phyloP scores from a whole-genome alignment of 192 early-diverging fungal genomes.

The Coemansia sp. region DNA sequence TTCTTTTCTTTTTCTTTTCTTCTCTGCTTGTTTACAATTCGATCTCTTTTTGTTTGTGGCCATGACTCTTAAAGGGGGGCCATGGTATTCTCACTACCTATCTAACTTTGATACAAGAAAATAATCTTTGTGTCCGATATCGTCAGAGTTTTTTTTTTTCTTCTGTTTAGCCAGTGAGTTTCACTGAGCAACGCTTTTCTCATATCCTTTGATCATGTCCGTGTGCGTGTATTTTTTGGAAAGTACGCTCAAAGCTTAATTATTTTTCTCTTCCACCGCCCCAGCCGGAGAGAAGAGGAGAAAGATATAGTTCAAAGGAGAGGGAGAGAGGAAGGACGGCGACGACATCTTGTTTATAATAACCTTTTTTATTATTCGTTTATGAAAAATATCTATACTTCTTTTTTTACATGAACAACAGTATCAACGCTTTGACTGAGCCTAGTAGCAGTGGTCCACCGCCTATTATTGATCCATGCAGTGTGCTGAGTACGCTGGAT shows the following conservation, averaged over 20 bases:
- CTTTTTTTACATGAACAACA: background rate
- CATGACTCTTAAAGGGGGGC: background rate
- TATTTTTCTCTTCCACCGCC: background rate
- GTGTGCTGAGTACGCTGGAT: slow-evolving; percentile 17
- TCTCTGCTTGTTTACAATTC: slow-evolving; percentile 1
- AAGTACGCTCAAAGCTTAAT: background rate
- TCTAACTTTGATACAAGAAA: too few relatives aligned
- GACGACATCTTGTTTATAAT: background rate
- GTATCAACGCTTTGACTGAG: background rate
- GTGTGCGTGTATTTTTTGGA: background rate
- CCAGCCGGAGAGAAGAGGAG: too few relatives aligned
- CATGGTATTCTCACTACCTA: background rate
- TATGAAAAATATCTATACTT: background rate
- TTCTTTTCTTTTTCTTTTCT: background rate
- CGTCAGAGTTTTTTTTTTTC: background rate
- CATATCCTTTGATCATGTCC: background rate
- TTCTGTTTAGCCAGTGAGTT: background rate
- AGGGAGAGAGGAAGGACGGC: background rate
- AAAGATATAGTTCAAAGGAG: background rate
- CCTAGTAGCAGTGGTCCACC: background rate
- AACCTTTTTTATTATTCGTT: background rate
- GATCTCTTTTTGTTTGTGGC: slow-evolving; percentile 3
- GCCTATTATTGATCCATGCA: slow-evolving; percentile 21
- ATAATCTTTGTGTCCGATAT: too few relatives aligned
- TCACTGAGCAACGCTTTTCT: background rate